These are phyloP conservation scores for Macrophomina tecta DNA, from an alignment of 2,329 filamentous ascomycete genomes.

Conservation along the genomic window DNA sequence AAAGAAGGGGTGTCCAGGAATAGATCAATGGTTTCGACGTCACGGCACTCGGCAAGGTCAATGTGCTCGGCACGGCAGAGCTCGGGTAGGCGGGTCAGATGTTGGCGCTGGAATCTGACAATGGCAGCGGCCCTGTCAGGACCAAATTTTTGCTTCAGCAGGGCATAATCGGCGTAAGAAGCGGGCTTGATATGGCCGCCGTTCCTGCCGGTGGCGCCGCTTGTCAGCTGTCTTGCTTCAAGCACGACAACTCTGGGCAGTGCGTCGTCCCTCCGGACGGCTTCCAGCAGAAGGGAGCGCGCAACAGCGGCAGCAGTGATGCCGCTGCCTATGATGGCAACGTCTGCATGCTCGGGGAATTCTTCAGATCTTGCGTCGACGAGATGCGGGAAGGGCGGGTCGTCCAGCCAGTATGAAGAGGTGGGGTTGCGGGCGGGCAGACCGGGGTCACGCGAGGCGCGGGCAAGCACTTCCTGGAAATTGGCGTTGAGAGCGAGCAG, in stretches of 20 bases:
- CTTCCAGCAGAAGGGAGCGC: conserved; percentile 58
- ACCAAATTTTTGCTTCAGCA: conserved; percentile 32
- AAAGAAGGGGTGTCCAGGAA: conserved; percentile 16
- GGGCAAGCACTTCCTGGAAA: neutral
- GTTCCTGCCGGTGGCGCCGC: conserved; percentile 61
- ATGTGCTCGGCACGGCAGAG: conserved; percentile 12
- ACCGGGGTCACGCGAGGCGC: neutral
- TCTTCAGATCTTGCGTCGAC: conserved; percentile 4
- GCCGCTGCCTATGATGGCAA: conserved; percentile 68
- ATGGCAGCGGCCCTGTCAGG: conserved; percentile 38
- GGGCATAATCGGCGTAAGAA: conserved; percentile 40
- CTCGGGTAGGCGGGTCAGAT: conserved; percentile 7
- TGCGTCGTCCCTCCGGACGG: neutral
- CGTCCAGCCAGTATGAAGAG: conserved; percentile 45
- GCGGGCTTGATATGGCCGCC: conserved; percentile 57
- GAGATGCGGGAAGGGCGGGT: conserved; percentile 32
- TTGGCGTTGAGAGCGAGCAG: conserved; percentile 3
- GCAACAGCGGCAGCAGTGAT: conserved; percentile 71
- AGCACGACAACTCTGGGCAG: conserved; percentile 36
- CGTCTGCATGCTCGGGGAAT: conserved; percentile 37
- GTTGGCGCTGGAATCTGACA: conserved; percentile 28
- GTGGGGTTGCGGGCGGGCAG: conserved; percentile 37
- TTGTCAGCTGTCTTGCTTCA: conserved; percentile 58
- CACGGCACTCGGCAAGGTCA: conserved; percentile 18
- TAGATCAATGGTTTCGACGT: conserved; percentile 27